Evolutionary conservation across 192 early-diverging fungal genomes (phyloP), one percentile per base, ranked within the genome.

Genomic region (Chytriomyces hyalinus): DNA sequence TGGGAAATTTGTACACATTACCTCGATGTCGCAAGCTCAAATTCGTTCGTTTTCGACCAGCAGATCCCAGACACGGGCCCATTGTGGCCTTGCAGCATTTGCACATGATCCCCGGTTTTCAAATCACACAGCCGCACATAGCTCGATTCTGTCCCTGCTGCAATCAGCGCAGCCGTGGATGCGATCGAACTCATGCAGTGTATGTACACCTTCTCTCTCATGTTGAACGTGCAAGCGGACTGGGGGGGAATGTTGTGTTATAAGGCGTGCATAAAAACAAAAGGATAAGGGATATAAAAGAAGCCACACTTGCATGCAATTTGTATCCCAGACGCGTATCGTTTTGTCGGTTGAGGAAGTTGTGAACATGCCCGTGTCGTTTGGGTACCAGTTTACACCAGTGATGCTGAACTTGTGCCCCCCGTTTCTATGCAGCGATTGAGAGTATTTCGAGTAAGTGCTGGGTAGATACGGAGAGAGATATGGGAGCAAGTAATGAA

Each of bases 281-380:
- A 36, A 5, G 81, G 22, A 15, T 46, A 43, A 36, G 36, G 36
- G 36, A 1, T 36, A 36, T 36, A 36, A 36, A 36, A 36, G 36
- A 36, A 36, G 36, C 36, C 36, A 36, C 83, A 91, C 92, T 70
- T 88, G 73, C 91, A 97, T 87, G 10, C 82, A 62, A 69, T 87
- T 87, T 4, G 94, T 91, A 61, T 97, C 94, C 94, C 94, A 96
- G 15, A 93, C 87, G 49, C 91, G 89, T 17, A 96, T 73, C 0
- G 91, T 92, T 47, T 85, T 79, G 79, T 97, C 96, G 70, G 91
- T 91, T 0, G 94, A 94, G 0, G 89, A 88, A 1, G 90, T 92
- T 0, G 91, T 90, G 80, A 96, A 96, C 84, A 96, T 87, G 48
- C 94, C 95, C 15, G 88, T 91, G 80, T 96, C 94, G 57, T 89